Evolutionary conservation across 768 basidiomycete genomes (phyloP).

Genomic region (Tylopilus subfusipes): DNA sequence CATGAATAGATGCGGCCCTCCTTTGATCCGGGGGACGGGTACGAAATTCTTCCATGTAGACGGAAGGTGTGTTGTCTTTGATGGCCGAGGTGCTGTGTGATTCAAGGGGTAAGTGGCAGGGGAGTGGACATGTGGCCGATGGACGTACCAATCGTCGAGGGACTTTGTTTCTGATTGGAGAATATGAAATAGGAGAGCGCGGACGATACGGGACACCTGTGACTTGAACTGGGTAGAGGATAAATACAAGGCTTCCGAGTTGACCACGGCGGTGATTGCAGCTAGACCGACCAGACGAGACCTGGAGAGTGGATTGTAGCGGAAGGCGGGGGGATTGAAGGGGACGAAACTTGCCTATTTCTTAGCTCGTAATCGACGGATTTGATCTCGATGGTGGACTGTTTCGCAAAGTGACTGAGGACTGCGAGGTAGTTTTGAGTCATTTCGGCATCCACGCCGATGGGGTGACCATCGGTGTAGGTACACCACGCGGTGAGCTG

Average conservation of each 20-base stretch:
- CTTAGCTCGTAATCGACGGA: conserved; percentile 63
- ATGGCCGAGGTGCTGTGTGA: conserved; percentile 51
- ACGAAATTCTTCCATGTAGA: conserved; percentile 82
- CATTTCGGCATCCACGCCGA: conserved; percentile 70
- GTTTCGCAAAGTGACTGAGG: conserved; percentile 58
- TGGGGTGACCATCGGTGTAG: conserved; percentile 80
- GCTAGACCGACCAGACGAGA: conserved; percentile 85
- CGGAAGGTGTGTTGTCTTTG: conserved; percentile 68
- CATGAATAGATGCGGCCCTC: conserved; percentile 84
- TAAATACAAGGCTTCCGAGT: conserved; percentile 80
- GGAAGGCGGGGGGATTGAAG: neutral
- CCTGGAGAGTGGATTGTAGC: conserved; percentile 35
- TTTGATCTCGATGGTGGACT: conserved; percentile 49
- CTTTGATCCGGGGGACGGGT: conserved; percentile 75
- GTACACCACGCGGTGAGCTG: conserved; percentile 92
- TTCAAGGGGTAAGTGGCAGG: neutral
- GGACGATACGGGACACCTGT: conserved; percentile 69
- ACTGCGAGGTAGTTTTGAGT: conserved; percentile 69
- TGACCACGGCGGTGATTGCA: conserved; percentile 73
- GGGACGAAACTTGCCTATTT: conserved; percentile 55
- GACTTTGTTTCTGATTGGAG: conserved; percentile 56
- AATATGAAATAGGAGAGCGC: conserved; percentile 65
- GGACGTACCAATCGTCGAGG: conserved; percentile 65
- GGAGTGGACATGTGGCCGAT: neutral
- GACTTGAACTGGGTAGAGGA: conserved; percentile 66